A percentile compares a stretch with the other conserved stretches of the same genome.
These are phyloP conservation scores for Colletotrichum sansevieriae DNA, from an alignment of 2,329 filamentous ascomycete genomes.

Conservation along the genomic window DNA sequence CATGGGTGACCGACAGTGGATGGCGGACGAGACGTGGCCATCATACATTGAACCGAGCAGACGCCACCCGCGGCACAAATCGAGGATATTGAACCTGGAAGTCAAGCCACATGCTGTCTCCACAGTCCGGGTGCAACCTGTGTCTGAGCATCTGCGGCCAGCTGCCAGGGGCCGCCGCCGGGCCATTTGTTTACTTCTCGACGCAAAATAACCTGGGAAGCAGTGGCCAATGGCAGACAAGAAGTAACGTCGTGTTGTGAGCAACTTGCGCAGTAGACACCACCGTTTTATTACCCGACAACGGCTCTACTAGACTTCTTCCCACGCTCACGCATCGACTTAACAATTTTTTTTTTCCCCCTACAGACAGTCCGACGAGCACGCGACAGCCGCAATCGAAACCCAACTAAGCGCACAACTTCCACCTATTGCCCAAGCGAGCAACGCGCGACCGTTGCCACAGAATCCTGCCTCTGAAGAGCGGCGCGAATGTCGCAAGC, in stretches of 20 bases:
- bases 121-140: background rate
- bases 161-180: background rate
- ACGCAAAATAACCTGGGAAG: background rate
- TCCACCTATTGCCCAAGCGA: no score
- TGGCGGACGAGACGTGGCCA: constrained; percentile 26
- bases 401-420: no score
- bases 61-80: constrained; percentile 24
- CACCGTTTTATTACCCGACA: no score
- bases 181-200: constrained; percentile 11
- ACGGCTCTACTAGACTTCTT: no score
- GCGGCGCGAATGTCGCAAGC: constrained; percentile 48
- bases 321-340: no score
- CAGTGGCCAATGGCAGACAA: background rate
- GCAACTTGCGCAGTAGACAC: no score
- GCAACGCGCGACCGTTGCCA: no score
- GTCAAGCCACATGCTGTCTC: constrained; percentile 16
- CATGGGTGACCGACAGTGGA: no score
- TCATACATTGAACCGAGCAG: constrained; percentile 18
- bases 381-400: no score
- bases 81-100: no score
- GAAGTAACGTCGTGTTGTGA: background rate
- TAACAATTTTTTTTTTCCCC: no score
- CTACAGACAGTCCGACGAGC: no score
- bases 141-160: background rate
- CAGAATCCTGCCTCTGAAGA: background rate